Percentiles rank a stretch among this genome's conserved stretches.
phyloP scores from a whole-genome alignment of 2,329 filamentous ascomycete genomes.

The Talaromyces islandicus region DNA sequence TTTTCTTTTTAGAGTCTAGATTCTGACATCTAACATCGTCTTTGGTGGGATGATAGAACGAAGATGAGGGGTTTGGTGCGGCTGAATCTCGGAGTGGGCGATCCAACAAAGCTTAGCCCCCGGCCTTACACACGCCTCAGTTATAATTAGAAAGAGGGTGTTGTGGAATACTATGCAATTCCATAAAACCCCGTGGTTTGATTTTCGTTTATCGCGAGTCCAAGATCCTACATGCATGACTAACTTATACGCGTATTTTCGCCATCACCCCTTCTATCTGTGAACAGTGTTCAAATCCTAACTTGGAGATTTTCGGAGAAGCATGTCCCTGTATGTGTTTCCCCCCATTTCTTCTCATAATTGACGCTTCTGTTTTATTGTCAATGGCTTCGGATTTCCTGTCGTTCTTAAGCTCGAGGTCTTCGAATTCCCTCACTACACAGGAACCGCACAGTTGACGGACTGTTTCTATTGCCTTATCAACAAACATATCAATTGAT shows the following conservation, averaged over 20 bases:
- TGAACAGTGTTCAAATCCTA: too few relatives aligned
- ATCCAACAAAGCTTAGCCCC: too few relatives aligned
- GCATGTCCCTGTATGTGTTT: too few relatives aligned
- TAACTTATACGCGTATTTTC: not conserved
- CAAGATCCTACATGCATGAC: not conserved
- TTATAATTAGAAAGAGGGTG: not conserved
- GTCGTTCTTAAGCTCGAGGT: too few relatives aligned
- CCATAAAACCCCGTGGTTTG: not conserved
- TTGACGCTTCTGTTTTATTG: too few relatives aligned
- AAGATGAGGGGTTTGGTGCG: not conserved
- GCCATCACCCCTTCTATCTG: not conserved
- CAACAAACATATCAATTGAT: not conserved
- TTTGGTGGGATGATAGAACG: not conserved
- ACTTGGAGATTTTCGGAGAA: too few relatives aligned
- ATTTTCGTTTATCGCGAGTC: not conserved
- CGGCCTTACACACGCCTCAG: too few relatives aligned
- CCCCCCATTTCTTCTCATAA: too few relatives aligned
- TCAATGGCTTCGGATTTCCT: too few relatives aligned
- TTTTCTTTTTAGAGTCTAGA: not conserved
- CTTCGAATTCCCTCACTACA: not conserved
- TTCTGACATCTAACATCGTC: not conserved
- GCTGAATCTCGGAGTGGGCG: not conserved
- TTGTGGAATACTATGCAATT: not conserved
- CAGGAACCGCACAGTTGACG: not conserved
- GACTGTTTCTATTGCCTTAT: not conserved